Evolutionary conservation across 1,284 basidiomycete species (phyloP).

Genomic region (Sanghuangporus weigelae): DNA sequence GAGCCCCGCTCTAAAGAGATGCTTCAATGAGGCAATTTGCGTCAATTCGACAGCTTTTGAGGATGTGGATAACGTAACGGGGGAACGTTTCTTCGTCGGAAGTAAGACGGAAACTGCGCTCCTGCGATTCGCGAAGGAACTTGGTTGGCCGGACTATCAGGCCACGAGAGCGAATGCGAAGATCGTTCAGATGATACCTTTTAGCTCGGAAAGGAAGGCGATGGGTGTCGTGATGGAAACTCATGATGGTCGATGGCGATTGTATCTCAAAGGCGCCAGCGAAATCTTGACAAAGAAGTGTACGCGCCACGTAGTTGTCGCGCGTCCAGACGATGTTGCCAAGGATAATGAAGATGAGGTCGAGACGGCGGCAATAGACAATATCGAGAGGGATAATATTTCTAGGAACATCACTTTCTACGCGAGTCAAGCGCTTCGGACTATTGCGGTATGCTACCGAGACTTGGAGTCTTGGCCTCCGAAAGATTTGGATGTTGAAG

Average conservation of each 20-base stretch:
- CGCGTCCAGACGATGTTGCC: constrained; percentile 30
- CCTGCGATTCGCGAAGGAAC: constrained; percentile 81
- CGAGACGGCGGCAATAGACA: constrained; percentile 45
- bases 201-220: constrained; percentile 91
- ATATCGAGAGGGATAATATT: constrained; percentile 60
- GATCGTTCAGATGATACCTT: constrained; percentile 89
- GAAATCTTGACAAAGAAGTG: constrained; percentile 87
- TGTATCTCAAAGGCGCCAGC: constrained; percentile 90
- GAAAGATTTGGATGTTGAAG: constrained; percentile 33
- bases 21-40: constrained; percentile 85
- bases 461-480: constrained; percentile 91
- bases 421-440: constrained; percentile 91
- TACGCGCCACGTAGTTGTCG: constrained; percentile 65
- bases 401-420: constrained; percentile 92
- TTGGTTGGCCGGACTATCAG: constrained; percentile 78
- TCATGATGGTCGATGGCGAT: constrained; percentile 52
- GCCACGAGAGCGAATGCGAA: constrained; percentile 61
- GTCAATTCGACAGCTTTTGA: constrained; percentile 97
- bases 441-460: constrained; percentile 89
- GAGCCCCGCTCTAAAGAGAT: constrained; percentile 37
- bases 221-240: constrained; percentile 88
- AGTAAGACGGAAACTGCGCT: constrained; percentile 97
- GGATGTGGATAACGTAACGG: constrained; percentile 64
- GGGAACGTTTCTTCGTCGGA: constrained; percentile 73
- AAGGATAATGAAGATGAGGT: constrained; percentile 37